Base-by-base conservation (phyloP, 2,329 filamentous ascomycete species). In the Xylaria sp. region DNA sequence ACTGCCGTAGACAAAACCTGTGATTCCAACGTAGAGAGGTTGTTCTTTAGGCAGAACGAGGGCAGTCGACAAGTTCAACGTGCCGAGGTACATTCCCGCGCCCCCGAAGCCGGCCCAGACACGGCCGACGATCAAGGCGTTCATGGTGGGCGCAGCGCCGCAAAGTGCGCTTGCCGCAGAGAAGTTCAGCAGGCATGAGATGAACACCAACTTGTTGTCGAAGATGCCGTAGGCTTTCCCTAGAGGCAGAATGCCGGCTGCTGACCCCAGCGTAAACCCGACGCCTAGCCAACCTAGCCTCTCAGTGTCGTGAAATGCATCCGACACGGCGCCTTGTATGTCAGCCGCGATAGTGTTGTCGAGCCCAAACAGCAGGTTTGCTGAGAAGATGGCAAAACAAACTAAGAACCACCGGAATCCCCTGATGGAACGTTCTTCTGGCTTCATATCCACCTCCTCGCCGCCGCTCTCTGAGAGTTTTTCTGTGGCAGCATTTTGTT, bases 291-390 rank as follows among this genome's bases (percentile, higher is more conserved):
- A 84, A 1, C 77, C 72, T 11, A 84, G 74, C 53, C 82, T 79
- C 1, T 75, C 65, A 19, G 81, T 68, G 1, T 78, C 70, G 14
- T 76, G 72, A 42, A 83, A 81, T 0, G 71, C 68, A 21, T 75
- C 70, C 6, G 81, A 72, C 19, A 83, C 79, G 1, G 73, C 67
- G 0, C 78, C 79, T 60, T 85, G 82, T 7, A 85, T 75, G 71
- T 82, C 80, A 11, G 83, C 84, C 0, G 81, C 77, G 53, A 85
- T 83, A 1, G 83, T 85, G 12, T 80, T 83, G 69, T 81, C 79
- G 19, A 82, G 75, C 4, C 78, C 78, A 67, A 81, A 81, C 5
- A 82, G 78, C 21, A 80, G 24, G 21, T 39, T 50, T 6, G 51
- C 21, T 1, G 51, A 45, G 42, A 55, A 68, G 4, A 68, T 42